Conservation (phyloP, 345 rosid species). For the Barbarea vulgaris region DNA sequence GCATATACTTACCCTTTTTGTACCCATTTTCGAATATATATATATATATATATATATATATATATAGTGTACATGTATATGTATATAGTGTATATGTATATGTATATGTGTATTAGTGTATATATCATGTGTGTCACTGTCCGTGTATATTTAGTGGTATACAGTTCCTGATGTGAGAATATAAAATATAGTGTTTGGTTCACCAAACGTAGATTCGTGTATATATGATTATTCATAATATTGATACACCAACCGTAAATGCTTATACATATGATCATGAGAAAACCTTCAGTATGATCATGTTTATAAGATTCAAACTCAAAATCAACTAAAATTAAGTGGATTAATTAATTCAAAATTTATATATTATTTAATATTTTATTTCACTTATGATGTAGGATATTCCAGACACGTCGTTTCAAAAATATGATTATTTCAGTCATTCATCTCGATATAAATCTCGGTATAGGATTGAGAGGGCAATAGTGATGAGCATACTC, state of each 20-base stretch:
- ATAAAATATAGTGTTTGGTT: conserved; percentile 28
- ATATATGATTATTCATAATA: conserved; percentile 5
- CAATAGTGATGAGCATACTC: background rate
- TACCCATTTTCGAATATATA: conserved; percentile 11
- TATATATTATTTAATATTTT: too few relatives aligned
- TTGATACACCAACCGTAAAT: conserved; percentile 19
- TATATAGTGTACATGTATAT: too few relatives aligned
- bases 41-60: background rate
- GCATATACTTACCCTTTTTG: conserved; percentile 9
- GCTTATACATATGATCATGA: background rate
- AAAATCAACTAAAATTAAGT: background rate
- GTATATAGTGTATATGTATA: background rate
- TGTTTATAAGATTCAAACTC: background rate
- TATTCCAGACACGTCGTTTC: background rate
- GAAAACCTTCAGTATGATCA: background rate
- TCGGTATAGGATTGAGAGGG: background rate
- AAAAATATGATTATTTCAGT: too few relatives aligned
- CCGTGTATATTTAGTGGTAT: background rate
- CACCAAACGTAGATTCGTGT: conserved; percentile 31
- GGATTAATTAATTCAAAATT: background rate
- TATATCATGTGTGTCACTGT: background rate
- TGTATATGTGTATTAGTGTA: background rate
- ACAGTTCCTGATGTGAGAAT: background rate
- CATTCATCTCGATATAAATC: background rate
- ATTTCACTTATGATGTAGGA: background rate